These are phyloP conservation scores for Malassezia yamatoensis DNA, from an alignment of 1,284 basidiomycete genomes.

Conservation along the genomic window DNA sequence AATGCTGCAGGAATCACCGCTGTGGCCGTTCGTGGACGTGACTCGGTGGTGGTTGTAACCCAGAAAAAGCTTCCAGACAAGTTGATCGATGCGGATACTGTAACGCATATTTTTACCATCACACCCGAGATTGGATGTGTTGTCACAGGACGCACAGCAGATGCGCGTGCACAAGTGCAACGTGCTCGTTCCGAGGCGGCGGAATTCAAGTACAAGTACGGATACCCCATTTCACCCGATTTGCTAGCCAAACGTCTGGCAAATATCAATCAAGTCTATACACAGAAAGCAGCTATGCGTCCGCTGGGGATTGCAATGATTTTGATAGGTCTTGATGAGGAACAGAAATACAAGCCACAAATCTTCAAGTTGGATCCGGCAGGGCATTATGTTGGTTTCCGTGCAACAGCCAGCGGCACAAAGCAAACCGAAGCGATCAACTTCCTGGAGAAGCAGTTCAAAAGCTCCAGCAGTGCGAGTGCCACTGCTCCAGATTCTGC, in stretches of 20 bases:
- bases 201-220: constrained; percentile 86
- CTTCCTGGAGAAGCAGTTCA: constrained; percentile 93
- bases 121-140: constrained; percentile 95
- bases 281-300: constrained; percentile 91
- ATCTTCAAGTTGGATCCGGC: constrained; percentile 97
- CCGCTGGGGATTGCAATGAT: constrained; percentile 96
- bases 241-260: constrained; percentile 84
- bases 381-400: constrained; percentile 96
- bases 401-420: constrained; percentile 87
- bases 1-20: constrained; percentile 90
- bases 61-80: constrained; percentile 99
- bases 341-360: constrained; percentile 62
- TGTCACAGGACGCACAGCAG: constrained; percentile 89
- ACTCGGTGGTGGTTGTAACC: constrained; percentile 87
- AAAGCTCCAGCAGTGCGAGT: constrained; percentile 47
- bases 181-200: constrained; percentile 84
- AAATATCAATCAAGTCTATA: constrained; percentile 98
- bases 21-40: constrained; percentile 82
- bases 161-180: constrained; percentile 79
- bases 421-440: constrained; percentile 99
- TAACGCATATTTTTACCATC: constrained; percentile 92
- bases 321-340: constrained; percentile 81
- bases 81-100: constrained; percentile 83
- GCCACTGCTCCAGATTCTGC: constrained; percentile 28
- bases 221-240: constrained; percentile 94